Evolutionary conservation across 495 filamentous ascomycete genomes (phyloP), one percentile per base, ranked within the genome.

Genomic region (Saxophila tyrrhenica): DNA sequence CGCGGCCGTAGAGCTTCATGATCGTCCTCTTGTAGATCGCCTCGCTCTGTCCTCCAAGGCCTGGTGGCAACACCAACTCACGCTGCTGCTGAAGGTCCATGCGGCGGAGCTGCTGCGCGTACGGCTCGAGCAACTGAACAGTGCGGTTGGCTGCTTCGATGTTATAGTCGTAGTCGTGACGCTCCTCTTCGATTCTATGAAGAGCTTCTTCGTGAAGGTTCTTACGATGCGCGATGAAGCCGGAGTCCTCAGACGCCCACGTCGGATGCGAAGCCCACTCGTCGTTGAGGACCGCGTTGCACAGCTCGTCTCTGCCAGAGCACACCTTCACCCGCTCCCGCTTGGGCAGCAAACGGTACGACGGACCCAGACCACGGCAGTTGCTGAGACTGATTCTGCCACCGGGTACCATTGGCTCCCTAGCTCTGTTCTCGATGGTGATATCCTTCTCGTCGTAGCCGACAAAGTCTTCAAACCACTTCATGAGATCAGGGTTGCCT

Each of bases 211-310:
- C 94, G 55, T 80, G 91, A 20, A 79, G 76, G 62, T 97, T 99
- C 78, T 99, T 99, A 41, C 90, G 78, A 71, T 99, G 94, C 1
- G 92, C 94, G 53, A 99, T 88, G 61, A 99, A 99, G 1, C 94
- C 94, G 25, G 88, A 94, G 64, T 99, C 94, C 69, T 99, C 94
- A 0, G 90, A 96, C 0, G 91, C 94, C 94, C 94, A 99, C 2
- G 94, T 99, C 1, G 94, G 94, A 70, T 97, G 92, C 45, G 90
- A 96, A 1, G 90, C 92, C 94, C 94, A 99, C 57, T 94, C 86
- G 62, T 99, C 92, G 54, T 99, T 99, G 43, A 99, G 76, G 0
- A 97, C 92, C 43, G 79, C 76, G 52, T 84, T 78, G 66, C 94
- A 99, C 58, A 97, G 82, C 67, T 92, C 86, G 65, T 99, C 94